Base-by-base conservation (phyloP, 2,329 filamentous ascomycete species). In the Exophiala calicioides region DNA sequence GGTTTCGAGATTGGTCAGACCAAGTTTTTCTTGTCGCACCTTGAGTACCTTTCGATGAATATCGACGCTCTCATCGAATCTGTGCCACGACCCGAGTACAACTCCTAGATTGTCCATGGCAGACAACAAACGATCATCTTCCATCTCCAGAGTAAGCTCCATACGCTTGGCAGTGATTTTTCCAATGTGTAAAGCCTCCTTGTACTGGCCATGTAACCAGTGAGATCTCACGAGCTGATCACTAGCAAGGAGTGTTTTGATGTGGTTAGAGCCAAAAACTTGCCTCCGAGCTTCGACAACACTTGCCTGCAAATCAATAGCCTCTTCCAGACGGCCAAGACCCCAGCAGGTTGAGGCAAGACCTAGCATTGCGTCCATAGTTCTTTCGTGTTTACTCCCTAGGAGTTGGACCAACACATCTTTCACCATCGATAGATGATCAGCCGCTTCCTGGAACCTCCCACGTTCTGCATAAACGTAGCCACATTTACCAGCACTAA, bases 401-500 rank as follows among this genome's bases (percentile, higher is more conserved):
- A 49, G 23, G 16, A 27, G 35, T 27, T 44, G 29, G 8, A 52
- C 30, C 34, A 58, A 27, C 20, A 32, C 5, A 21, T 55, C 46
- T 31, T 57, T 58, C 30, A 55, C 57, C 21, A 43, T 44, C 16
- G 43, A 32, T 1, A 59, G 38, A 21, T 57, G 48, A 3, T 37
- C 21, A 13, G 44, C 38, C 5, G 50, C 43, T 31, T 56, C 30
- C 23, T 20, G 23, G 18, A 59, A 61, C 10, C 32, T 40, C 15
- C 58, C 58, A 31, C 48, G 30, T 26, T 53, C 36, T 15, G 37
- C 50, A 33, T 52, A 59, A 12, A 60, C 35, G 19, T 52, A 52
- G 13, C 56, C 55, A 37, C 52, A 57, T 39, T 60, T 60, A 5
- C 47, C 58, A 26, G 52, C 46, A 32, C 39, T 50, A 19, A 42